These are phyloP conservation scores for Lentinula sp. DNA, from an alignment of 768 basidiomycete genomes.

Conservation along the genomic window DNA sequence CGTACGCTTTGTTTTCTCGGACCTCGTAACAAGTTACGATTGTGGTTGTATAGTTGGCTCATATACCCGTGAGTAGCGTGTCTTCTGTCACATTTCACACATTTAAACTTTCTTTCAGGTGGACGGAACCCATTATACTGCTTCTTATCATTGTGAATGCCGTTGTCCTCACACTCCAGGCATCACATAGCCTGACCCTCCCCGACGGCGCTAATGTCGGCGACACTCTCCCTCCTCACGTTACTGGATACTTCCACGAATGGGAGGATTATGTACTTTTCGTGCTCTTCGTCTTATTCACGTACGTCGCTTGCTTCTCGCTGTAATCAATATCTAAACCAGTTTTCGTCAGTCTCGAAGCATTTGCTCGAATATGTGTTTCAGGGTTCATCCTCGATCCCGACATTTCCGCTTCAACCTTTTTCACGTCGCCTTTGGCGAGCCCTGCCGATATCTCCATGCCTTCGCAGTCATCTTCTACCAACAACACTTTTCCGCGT, in stretches of 20 bases:
- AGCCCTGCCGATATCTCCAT: background rate
- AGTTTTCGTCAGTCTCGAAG: slow-evolving; percentile 58
- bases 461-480: slow-evolving; percentile 13
- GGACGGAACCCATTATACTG: slow-evolving; percentile 84
- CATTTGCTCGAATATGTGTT: slow-evolving; percentile 81
- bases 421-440: slow-evolving; percentile 30
- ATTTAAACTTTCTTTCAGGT: slow-evolving; percentile 35
- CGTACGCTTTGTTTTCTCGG: slow-evolving; percentile 75
- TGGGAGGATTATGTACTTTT: slow-evolving; percentile 94
- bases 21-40: slow-evolving; percentile 57
- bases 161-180: slow-evolving; percentile 75
- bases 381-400: slow-evolving; percentile 88
- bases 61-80: slow-evolving; percentile 55
- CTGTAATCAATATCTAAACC: background rate
- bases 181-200: slow-evolving; percentile 54
- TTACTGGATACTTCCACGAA: slow-evolving; percentile 71
- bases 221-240: slow-evolving; percentile 31
- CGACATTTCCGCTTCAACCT: slow-evolving; percentile 48
- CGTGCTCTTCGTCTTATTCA: slow-evolving; percentile 77
- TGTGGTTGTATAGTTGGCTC: slow-evolving; percentile 61
- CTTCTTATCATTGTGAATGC: slow-evolving; percentile 81
- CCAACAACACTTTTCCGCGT: slow-evolving; percentile 19
- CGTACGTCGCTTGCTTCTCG: slow-evolving; percentile 42
- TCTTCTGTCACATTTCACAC: slow-evolving; percentile 4
- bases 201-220: slow-evolving; percentile 37